Evolutionary conservation across 768 basidiomycete species (phyloP).

Genomic region (Pholiota molesta): DNA sequence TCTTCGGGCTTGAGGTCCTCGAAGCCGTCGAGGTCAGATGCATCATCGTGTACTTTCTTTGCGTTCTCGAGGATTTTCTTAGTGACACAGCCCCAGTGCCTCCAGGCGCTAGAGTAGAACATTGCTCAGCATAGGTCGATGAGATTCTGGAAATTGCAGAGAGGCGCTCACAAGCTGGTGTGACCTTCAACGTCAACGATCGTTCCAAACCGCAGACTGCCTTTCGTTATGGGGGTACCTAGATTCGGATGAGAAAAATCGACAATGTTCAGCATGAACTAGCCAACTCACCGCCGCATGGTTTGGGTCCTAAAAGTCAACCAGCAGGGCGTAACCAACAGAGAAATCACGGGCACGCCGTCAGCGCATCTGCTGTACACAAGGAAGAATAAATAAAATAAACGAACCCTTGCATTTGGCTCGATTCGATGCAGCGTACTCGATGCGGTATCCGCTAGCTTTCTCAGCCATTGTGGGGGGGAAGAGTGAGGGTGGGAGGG

Average conservation of each 20-base stretch:
- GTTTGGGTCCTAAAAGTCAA: constrained; percentile 65
- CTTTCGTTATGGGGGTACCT: constrained; percentile 78
- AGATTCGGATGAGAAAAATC: constrained; percentile 22
- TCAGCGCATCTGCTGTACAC: constrained; percentile 15
- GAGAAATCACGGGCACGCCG: constrained; percentile 15
- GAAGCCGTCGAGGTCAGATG: constrained; percentile 83
- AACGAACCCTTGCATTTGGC: constrained; percentile 79
- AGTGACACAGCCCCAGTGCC: constrained; percentile 91
- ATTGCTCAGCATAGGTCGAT: constrained; percentile 5
- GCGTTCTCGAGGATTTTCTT: constrained; percentile 69
- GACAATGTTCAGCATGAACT: neutral
- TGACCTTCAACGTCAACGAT: constrained; percentile 75
- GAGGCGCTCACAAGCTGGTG: constrained; percentile 59
- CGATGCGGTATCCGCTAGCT: constrained; percentile 73
- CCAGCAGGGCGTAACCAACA: constrained; percentile 26
- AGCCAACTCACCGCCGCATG: constrained; percentile 61
- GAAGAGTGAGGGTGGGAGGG: constrained; percentile 23
- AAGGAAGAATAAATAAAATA: constrained; percentile 17
- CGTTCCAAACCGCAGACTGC: constrained; percentile 70
- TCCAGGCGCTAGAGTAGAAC: constrained; percentile 60
- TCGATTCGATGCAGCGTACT: constrained; percentile 69
- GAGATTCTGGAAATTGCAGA: constrained; percentile 6
- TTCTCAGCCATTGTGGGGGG: constrained; percentile 45
- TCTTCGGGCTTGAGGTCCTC: constrained; percentile 73
- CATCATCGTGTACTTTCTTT: constrained; percentile 58